Evolutionary conservation across 352 stramenopile genomes (phyloP).

Genomic region (Globisporangium okanoganense): DNA sequence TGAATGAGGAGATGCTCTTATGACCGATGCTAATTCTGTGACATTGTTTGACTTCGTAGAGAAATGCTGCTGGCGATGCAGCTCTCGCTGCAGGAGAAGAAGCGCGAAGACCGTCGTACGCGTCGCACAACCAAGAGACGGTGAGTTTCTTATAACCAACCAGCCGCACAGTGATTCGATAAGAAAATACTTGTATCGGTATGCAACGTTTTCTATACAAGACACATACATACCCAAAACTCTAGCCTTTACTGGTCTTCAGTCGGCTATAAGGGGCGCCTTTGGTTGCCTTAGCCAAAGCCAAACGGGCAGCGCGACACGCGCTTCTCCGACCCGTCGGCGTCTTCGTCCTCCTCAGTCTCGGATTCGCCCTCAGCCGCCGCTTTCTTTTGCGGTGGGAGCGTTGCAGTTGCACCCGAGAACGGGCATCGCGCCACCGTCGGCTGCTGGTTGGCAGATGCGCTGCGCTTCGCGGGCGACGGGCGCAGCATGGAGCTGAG

Average conservation of each 20-base stretch:
- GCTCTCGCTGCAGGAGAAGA: constrained; percentile 66
- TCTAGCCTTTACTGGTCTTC: too few species aligned
- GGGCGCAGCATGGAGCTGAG: constrained; percentile 40
- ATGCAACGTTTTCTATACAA: neutral
- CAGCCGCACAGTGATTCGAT: neutral
- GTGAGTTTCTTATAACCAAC: constrained; percentile 15
- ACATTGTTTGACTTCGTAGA: constrained; percentile 20
- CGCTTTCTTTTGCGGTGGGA: neutral
- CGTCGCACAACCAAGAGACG: constrained; percentile 38
- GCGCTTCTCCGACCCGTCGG: constrained; percentile 44
- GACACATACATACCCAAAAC: too few species aligned
- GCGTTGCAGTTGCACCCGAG: constrained; percentile 11
- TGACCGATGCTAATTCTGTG: neutral
- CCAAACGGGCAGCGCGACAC: constrained; percentile 59
- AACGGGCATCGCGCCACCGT: constrained; percentile 12
- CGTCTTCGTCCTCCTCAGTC: constrained; percentile 29
- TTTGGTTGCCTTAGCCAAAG: constrained; percentile 23
- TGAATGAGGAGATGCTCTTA: neutral
- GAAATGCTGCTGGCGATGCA: constrained; percentile 49
- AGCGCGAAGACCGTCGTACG: constrained; percentile 43
- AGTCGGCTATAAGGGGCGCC: neutral
- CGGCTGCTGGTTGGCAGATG: constrained; percentile 4
- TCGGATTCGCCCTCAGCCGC: constrained; percentile 1
- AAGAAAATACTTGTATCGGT: neutral
- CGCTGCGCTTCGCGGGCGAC: constrained; percentile 18